Percentiles rank a stretch among this genome's conserved stretches.
Conservation (phyloP, 306 rosid genomes). For the Bauhinia variegata region DNA sequence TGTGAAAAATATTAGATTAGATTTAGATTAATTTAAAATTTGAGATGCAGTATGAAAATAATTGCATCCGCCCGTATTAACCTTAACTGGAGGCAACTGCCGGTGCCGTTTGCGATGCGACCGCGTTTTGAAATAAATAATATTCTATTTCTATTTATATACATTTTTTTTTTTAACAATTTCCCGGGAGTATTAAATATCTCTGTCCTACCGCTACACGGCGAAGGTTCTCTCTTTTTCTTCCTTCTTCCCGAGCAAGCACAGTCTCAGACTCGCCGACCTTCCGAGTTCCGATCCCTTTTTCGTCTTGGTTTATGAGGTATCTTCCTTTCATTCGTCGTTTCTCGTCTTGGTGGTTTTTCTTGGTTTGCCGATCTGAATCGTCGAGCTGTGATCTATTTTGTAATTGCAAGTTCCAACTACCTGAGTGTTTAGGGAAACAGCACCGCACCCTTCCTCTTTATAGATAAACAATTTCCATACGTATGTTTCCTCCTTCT, state of each 20-base stretch:
- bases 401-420: not conserved
- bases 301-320: conserved; percentile 99
- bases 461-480: not conserved
- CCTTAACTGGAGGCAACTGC: too few relatives aligned
- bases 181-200: too few relatives aligned
- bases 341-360: not conserved
- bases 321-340: conserved; percentile 1
- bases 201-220: too few relatives aligned
- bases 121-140: too few relatives aligned
- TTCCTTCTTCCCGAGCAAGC: conserved; percentile 32
- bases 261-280: conserved; percentile 56
- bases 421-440: too few relatives aligned
- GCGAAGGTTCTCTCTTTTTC: not conserved
- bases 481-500: not conserved
- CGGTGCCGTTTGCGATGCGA: too few relatives aligned
- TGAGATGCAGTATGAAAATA: too few relatives aligned
- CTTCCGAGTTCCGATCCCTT: conserved; percentile 73
- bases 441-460: not conserved
- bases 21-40: too few relatives aligned
- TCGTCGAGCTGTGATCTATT: conserved; percentile 1
- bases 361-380: conserved; percentile 21
- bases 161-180: not conserved
- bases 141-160: too few relatives aligned
- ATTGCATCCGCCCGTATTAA: too few relatives aligned
- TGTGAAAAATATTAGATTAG: too few relatives aligned